These are phyloP conservation scores for Aureoboletus auriporus DNA, from an alignment of 768 basidiomycete genomes.

Conservation along the genomic window DNA sequence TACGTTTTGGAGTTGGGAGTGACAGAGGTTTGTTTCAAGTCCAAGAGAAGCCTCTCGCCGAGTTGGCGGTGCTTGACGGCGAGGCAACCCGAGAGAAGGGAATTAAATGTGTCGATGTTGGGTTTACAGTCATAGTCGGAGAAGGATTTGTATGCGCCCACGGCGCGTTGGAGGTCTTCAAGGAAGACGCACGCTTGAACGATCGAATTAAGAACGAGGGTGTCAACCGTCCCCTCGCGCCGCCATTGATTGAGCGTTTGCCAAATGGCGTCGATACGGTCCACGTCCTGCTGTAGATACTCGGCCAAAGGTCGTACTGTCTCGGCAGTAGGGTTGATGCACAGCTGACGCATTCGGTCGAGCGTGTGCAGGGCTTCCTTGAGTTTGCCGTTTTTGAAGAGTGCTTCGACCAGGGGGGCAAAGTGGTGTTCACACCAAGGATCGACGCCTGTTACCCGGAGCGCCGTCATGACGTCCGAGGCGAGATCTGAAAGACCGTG, in stretches of 20 bases:
- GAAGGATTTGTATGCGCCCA: constrained; percentile 71
- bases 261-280: constrained; percentile 63
- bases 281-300: constrained; percentile 42
- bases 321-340: constrained; percentile 44
- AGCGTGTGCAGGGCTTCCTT: constrained; percentile 62
- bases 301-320: constrained; percentile 55
- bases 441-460: constrained; percentile 45
- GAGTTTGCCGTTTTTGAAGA: constrained; percentile 52
- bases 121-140: constrained; percentile 52
- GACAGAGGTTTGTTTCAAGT: constrained; percentile 58
- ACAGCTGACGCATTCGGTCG: constrained; percentile 52
- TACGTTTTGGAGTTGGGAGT: constrained; percentile 59
- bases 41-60: constrained; percentile 61
- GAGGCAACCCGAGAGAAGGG: constrained; percentile 64
- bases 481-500: constrained; percentile 70
- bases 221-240: constrained; percentile 48
- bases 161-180: constrained; percentile 69
- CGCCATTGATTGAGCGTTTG: constrained; percentile 57
- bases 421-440: constrained; percentile 71
- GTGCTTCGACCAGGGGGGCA: constrained; percentile 72
- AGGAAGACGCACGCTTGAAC: constrained; percentile 58
- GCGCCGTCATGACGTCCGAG: constrained; percentile 54
- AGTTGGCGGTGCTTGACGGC: constrained; percentile 55
- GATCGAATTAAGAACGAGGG: constrained; percentile 61
- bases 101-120: constrained; percentile 63